A percentile compares a stretch with the other conserved stretches of the same genome.
These are phyloP conservation scores for Trichoderma brevicompactum DNA, from an alignment of 2,329 filamentous ascomycete genomes.

Conservation along the genomic window DNA sequence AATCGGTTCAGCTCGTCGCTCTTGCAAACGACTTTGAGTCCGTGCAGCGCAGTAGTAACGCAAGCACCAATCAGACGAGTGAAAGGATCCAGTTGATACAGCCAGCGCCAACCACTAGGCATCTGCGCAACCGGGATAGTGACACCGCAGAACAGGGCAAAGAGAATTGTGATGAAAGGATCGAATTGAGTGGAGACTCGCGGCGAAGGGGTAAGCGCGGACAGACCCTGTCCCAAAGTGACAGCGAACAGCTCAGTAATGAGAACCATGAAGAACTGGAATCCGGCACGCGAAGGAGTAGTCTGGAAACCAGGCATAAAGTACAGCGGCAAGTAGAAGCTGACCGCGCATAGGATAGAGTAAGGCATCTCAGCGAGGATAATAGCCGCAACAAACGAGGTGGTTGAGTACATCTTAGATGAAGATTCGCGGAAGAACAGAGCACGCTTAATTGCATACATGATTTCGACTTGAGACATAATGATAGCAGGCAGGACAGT, in stretches of 20 bases:
- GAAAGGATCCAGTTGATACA: conserved; percentile 83
- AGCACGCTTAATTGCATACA: conserved; percentile 78
- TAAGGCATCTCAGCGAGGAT: conserved; percentile 86
- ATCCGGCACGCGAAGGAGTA: conserved; percentile 70
- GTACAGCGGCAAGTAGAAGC: conserved; percentile 83
- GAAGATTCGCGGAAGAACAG: conserved; percentile 87
- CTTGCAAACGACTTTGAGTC: conserved; percentile 64
- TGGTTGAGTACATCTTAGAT: conserved; percentile 82
- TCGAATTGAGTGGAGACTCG: conserved; percentile 82
- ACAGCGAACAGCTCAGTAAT: conserved; percentile 85
- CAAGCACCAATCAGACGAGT: conserved; percentile 81
- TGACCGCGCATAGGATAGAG: conserved; percentile 76
- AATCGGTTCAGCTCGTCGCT: conserved; percentile 69
- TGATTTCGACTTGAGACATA: conserved; percentile 77
- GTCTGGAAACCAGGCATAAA: conserved; percentile 77
- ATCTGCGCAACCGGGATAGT: conserved; percentile 79
- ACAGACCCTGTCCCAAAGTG: conserved; percentile 75
- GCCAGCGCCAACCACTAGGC: conserved; percentile 79
- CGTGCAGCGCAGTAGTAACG: conserved; percentile 76
- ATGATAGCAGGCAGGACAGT: conserved; percentile 83
- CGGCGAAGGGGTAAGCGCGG: conserved; percentile 75
- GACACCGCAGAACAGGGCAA: conserved; percentile 86
- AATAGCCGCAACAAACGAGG: conserved; percentile 77
- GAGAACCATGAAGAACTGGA: conserved; percentile 84
- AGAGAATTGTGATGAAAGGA: conserved; percentile 81